Evolutionary conservation across 2,329 filamentous ascomycete genomes (phyloP), one percentile per base, ranked within the genome.

Genomic region (Penicillium concentricum): DNA sequence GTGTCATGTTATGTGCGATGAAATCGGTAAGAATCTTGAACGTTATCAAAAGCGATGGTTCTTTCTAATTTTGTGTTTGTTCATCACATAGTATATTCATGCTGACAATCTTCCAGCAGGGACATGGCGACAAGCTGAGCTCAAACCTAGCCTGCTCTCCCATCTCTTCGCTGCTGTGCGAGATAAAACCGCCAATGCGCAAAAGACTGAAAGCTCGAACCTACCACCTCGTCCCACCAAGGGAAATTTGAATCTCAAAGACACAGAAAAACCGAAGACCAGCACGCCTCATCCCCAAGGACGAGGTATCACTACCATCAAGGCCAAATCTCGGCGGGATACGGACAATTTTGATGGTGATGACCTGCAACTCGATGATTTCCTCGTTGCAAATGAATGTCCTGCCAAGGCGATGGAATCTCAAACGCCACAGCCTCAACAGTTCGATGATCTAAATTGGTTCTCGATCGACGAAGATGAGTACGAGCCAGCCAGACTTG

Each of bases 1-100:
- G 24, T 90, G 86, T 58, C 85, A 87, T 68, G 79, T 92, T 47
- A 89, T 90, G 72, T 97, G 92, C 62, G 93, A 97, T 74, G 87
- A 91, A 42, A 88, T 97, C 65, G 90, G 83, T 84, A 71, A 59
- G 74, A 16, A 16, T 8, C 20, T 22, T 13, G 18, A 9, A 13
- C 34, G 5, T 5, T 9, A 15, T 12, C 13, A 16, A 50, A 26
- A 24, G 2, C 18, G 1, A 38, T n/a, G 8, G 1, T 35, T 24
- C 4, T n/a, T n/a, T 15, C 26, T 15, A 43, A 0, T 28, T 7
- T 6, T 41, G 20, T 15, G 12, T 41, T 22, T 24, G 13, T 24
- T 15, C 7, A 42, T n/a, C 24, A 20, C 5, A 6, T 22, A n/a
- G n/a, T n/a, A 12, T 37, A 37, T 47, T 0, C n/a, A 15, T 51